Evolutionary conservation across 257 asterid genomes (phyloP).

Genomic region (Sherardia arvensis): DNA sequence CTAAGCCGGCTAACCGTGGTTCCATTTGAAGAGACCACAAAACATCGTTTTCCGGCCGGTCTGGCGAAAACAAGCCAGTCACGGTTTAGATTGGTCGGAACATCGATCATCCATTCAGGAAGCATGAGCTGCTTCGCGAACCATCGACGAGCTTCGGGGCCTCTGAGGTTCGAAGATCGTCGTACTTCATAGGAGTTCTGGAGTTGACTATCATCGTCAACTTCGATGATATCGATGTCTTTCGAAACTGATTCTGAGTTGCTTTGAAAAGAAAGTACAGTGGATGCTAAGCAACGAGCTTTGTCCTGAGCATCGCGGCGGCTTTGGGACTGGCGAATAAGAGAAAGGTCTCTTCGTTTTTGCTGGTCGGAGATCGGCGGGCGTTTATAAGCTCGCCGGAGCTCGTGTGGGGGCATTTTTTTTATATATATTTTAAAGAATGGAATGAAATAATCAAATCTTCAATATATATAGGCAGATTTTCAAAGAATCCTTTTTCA

Average conservation of each 20-base stretch:
- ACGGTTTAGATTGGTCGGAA: slow-evolving; percentile 49
- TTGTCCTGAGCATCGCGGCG: slow-evolving; percentile 79
- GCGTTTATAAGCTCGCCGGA: slow-evolving; percentile 84
- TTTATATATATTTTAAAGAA: no score
- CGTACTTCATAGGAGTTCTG: slow-evolving; percentile 25
- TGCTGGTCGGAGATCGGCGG: slow-evolving; percentile 84
- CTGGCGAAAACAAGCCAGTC: slow-evolving; percentile 90
- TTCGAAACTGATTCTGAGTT: slow-evolving; percentile 9
- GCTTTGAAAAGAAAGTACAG: slow-evolving; percentile 51
- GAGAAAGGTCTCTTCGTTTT: slow-evolving; percentile 69
- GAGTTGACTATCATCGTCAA: slow-evolving; percentile 10
- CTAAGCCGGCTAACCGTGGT: slow-evolving; percentile 69
- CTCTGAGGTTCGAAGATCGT: slow-evolving; percentile 56
- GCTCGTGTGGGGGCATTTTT: slow-evolving; percentile 63
- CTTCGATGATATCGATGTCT: slow-evolving; percentile 15
- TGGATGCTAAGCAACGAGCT: slow-evolving; percentile 73
- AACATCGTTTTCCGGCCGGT: slow-evolving; percentile 89
- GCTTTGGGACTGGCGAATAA: slow-evolving; percentile 67
- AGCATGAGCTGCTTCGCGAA: slow-evolving; percentile 96
- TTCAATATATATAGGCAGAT: no score
- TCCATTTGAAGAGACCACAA: slow-evolving; percentile 86
- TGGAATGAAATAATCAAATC: no score
- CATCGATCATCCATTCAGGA: slow-evolving; percentile 95
- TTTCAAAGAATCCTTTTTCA: no score
- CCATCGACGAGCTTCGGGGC: slow-evolving; percentile 77